These are phyloP conservation scores for Effrenium voratum DNA, from an alignment of 73 alveolate species.

Conservation along the genomic window DNA sequence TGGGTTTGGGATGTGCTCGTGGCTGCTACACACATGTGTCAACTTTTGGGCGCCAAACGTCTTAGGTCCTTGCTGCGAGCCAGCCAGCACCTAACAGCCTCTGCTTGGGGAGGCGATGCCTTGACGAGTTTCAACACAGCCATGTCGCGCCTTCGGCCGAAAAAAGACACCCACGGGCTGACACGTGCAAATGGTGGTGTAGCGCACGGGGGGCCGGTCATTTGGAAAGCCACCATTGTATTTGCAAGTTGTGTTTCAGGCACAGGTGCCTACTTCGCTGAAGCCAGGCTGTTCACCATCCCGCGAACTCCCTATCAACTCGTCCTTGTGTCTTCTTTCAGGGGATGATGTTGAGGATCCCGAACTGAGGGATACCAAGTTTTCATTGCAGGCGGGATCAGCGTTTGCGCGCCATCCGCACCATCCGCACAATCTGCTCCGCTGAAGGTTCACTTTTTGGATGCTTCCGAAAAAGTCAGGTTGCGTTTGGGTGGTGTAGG, in stretches of 20 bases:
- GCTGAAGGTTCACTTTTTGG: no score
- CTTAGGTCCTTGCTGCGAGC: conserved; percentile 20
- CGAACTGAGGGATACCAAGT: no score
- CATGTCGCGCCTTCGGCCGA: conserved; percentile 30
- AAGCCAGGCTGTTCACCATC: no score
- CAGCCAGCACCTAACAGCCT: background rate
- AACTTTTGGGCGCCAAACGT: background rate
- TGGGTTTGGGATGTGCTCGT: no score
- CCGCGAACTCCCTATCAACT: background rate
- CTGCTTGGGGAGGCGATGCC: background rate
- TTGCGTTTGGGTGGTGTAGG: no score
- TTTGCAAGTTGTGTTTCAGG: background rate
- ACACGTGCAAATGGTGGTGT: background rate
- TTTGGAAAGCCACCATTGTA: background rate
- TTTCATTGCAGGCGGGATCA: no score
- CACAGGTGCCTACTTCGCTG: background rate
- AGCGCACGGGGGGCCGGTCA: background rate
- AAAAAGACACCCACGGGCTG: no score
- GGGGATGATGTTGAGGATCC: no score
- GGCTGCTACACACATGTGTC: no score
- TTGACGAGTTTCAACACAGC: conserved; percentile 71
- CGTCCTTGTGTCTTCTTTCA: background rate
- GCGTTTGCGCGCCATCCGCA: no score
- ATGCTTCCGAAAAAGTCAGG: no score
- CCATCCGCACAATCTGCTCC: no score